Evolutionary conservation across 805 yeast species (phyloP).

Genomic region (Brettanomyces anomalus): DNA sequence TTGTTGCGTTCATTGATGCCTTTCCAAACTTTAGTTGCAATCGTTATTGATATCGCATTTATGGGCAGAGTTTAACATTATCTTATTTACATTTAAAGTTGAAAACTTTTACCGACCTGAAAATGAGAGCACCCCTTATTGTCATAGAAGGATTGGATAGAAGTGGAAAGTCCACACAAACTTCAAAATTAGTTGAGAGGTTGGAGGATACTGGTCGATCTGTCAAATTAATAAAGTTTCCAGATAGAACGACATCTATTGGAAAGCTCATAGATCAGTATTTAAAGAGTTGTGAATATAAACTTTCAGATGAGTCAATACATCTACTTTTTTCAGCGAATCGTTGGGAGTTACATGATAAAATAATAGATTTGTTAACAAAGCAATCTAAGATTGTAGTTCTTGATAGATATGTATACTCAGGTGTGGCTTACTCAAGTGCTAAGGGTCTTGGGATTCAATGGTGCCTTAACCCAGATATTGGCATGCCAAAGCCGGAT

Average conservation of each 20-base stretch:
- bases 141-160: constrained; percentile 91
- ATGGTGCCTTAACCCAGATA: constrained; percentile 81
- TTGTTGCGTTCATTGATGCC: no score
- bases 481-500: constrained; percentile 84
- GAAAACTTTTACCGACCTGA: no score
- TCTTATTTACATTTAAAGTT: no score
- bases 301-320: constrained; percentile 66
- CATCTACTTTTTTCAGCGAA: constrained; percentile 89
- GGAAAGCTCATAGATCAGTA: constrained; percentile 75
- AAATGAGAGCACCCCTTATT: constrained; percentile 59
- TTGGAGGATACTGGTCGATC: constrained; percentile 22
- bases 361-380: constrained; percentile 35
- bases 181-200: constrained; percentile 29
- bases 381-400: constrained; percentile 49
- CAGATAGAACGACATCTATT: constrained; percentile 75
- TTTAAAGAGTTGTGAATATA: constrained; percentile 40
- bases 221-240: constrained; percentile 62
- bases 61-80: no score
- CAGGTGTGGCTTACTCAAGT: constrained; percentile 87
- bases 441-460: constrained; percentile 67
- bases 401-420: constrained; percentile 81
- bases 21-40: no score
- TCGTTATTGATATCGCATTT: no score
- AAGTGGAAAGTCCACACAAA: constrained; percentile 90
- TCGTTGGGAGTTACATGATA: constrained; percentile 73